A percentile compares a stretch with the other conserved stretches of the same genome.
Conservation (phyloP, 225 moss, liverwort and hornwort genomes). For the Ulota crispa region DNA sequence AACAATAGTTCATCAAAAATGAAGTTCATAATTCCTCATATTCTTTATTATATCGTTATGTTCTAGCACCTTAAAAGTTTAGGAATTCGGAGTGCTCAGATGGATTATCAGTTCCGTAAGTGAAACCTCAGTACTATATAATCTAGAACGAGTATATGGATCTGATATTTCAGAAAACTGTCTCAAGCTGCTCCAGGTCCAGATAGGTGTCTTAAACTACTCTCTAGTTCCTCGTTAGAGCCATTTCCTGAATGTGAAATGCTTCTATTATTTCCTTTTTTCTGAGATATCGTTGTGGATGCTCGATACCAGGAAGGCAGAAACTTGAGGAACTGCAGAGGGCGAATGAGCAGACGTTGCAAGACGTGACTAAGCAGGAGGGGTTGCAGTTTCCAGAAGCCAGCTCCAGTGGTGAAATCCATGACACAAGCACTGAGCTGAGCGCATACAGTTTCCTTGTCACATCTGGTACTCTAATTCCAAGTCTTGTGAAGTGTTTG, state of each 20-base stretch:
- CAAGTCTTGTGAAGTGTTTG: conserved; percentile 61
- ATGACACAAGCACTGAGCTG: neutral
- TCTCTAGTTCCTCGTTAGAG: neutral
- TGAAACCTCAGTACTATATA: neutral
- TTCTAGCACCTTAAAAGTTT: neutral
- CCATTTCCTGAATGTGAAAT: neutral
- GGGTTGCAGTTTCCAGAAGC: conserved; percentile 21
- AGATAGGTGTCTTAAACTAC: too few relatives aligned
- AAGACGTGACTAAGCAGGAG: conserved; percentile 14
- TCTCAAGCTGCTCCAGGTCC: neutral
- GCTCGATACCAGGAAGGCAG: conserved; percentile 32
- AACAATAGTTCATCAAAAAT: neutral
- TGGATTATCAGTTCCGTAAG: neutral
- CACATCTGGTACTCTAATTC: conserved; percentile 65
- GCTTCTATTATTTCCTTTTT: neutral
- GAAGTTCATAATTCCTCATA: neutral
- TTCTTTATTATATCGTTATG: neutral
- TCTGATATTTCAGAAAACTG: neutral
- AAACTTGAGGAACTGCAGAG: conserved; percentile 45
- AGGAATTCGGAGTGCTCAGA: neutral
- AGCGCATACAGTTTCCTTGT: conserved; percentile 44
- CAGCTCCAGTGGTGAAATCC: conserved; percentile 3
- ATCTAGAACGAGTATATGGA: neutral
- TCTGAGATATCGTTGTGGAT: conserved; percentile 10
- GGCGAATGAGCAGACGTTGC: conserved; percentile 39